phyloP scores from a whole-genome alignment of 1,284 basidiomycete genomes.

The Apiotrichum sp. region DNA sequence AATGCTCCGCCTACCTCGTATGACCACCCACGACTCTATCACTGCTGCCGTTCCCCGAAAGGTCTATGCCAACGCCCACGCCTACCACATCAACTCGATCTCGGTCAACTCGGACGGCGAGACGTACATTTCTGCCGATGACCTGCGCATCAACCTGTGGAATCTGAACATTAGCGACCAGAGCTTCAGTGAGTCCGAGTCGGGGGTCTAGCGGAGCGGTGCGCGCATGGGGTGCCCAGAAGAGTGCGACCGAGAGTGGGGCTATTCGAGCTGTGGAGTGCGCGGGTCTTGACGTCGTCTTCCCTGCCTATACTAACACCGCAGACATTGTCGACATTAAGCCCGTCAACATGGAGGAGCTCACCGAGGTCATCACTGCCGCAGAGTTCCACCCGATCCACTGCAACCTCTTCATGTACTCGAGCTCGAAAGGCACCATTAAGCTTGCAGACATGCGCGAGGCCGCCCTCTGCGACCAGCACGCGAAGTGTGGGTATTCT shows the following conservation, averaged over 20 bases:
- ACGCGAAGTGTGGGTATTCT: constrained; percentile 78
- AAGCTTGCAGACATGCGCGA: constrained; percentile 99
- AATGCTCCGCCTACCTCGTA: constrained; percentile 72
- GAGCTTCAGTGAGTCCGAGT: constrained; percentile 79
- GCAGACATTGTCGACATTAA: constrained; percentile 99
- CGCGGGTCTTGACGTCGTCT: too few relatives aligned
- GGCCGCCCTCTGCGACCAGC: constrained; percentile 90
- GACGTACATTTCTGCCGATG: constrained; percentile 98
- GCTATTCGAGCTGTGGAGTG: too few relatives aligned
- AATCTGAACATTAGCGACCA: constrained; percentile 98
- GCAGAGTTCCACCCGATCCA: constrained; percentile 97
- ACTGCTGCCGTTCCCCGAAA: constrained; percentile 97
- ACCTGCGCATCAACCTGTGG: constrained; percentile 96
- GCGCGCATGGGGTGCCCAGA: too few relatives aligned
- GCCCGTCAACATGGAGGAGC: constrained; percentile 98
- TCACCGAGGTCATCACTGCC: constrained; percentile 98
- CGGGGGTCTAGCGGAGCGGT: neutral
- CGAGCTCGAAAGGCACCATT: constrained; percentile 98
- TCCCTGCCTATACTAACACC: neutral
- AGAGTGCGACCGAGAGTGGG: too few relatives aligned
- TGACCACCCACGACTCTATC: constrained; percentile 93
- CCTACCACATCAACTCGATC: constrained; percentile 99
- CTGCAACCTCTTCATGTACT: constrained; percentile 99
- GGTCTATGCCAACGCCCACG: constrained; percentile 98
- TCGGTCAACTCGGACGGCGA: constrained; percentile 99